These are phyloP conservation scores for Candida ficus DNA, from an alignment of 805 yeast species.

Conservation along the genomic window DNA sequence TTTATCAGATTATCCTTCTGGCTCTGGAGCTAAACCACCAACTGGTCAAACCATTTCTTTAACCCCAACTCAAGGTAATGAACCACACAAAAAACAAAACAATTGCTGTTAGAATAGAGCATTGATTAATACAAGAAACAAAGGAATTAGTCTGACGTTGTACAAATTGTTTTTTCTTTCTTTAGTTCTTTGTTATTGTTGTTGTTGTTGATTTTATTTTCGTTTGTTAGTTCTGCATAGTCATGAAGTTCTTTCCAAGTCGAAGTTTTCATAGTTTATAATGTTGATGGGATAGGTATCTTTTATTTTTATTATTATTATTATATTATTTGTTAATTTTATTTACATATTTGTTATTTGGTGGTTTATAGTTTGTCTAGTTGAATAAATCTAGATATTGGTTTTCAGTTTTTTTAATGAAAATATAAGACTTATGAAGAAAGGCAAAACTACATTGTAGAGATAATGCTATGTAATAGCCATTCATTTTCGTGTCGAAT, in stretches of 20 bases:
- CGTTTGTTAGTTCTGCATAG: not conserved
- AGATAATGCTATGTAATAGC: too few relatives aligned
- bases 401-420: not conserved
- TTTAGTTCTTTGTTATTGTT: too few relatives aligned
- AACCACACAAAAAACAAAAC: slow-evolving; percentile 43
- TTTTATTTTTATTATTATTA: not conserved
- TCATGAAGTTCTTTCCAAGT: not conserved
- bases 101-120: slow-evolving; percentile 54
- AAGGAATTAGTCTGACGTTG: not conserved
- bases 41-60: slow-evolving; percentile 88
- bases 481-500: not conserved
- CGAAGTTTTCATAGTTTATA: too few relatives aligned
- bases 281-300: not conserved
- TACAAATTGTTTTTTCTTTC: too few relatives aligned
- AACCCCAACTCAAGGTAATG: slow-evolving; percentile 89
- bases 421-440: slow-evolving; percentile 1
- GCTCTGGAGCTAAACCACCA: slow-evolving; percentile 58
- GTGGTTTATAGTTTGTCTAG: not conserved
- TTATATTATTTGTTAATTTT: not conserved
- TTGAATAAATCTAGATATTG: not conserved
- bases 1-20: slow-evolving; percentile 59
- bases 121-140: too few relatives aligned
- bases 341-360: not conserved
- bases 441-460: not conserved
- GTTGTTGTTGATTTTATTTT: not conserved